phyloP scores from a whole-genome alignment of 306 rosid genomes.

The Alnus glutinosa region DNA sequence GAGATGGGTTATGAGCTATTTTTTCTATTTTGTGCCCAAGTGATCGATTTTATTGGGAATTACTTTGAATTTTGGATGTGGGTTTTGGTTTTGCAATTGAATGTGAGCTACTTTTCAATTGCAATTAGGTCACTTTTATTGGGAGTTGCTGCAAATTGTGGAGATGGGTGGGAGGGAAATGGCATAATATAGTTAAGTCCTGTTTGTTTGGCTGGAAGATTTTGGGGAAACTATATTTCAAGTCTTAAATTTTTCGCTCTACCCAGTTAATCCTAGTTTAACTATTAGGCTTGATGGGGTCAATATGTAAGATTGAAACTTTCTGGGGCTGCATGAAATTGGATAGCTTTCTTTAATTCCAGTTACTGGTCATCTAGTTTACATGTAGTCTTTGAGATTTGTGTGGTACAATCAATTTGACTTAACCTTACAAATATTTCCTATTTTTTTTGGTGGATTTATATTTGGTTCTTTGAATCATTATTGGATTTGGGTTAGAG shows the following conservation, averaged over 20 bases:
- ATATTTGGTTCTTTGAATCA: background rate
- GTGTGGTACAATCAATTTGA: slow-evolving; percentile 9
- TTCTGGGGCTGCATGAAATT: slow-evolving; percentile 8
- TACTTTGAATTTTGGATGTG: background rate
- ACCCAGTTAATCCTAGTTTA: slow-evolving; percentile 3
- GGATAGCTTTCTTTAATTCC: slow-evolving; percentile 8
- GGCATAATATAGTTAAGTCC: background rate
- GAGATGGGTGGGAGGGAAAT: background rate
- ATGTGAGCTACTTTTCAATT: too few species aligned
- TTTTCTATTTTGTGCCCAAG: background rate
- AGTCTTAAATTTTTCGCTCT: background rate
- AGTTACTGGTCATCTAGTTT: slow-evolving; percentile 16
- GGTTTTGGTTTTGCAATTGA: background rate
- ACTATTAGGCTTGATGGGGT: background rate
- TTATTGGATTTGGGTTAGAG: background rate
- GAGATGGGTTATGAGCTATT: background rate
- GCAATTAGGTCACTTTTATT: background rate
- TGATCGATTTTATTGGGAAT: background rate
- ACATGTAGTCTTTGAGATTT: slow-evolving; percentile 5
- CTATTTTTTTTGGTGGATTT: background rate
- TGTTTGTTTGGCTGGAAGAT: slow-evolving; percentile 7
- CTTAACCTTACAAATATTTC: background rate
- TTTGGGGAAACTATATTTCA: background rate
- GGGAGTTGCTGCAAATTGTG: background rate
- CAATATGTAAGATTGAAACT: background rate